phyloP scores from a whole-genome alignment of 2,329 filamentous ascomycete species.

The Colletotrichum liaoningense region DNA sequence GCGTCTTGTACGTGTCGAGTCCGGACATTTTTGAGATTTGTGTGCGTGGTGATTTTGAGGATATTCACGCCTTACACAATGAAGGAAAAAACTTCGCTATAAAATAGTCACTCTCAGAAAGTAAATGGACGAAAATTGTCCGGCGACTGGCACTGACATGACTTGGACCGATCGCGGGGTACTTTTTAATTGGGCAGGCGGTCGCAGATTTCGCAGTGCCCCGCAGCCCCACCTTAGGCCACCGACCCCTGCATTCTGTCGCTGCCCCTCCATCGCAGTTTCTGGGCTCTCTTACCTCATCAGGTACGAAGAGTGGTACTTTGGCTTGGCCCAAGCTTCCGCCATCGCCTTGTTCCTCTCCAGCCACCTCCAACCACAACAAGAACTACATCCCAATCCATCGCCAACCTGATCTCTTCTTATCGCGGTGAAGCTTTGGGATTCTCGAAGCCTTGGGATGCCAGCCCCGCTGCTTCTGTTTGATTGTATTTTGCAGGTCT shows the following conservation, averaged over 20 bases:
- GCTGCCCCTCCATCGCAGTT: not conserved
- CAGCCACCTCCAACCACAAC: constrained; percentile 28
- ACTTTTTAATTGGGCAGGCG: constrained; percentile 18
- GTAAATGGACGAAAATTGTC: not conserved
- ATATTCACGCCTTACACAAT: not conserved
- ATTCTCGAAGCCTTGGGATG: constrained; percentile 22
- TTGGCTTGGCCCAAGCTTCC: constrained; percentile 32
- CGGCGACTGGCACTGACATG: constrained; percentile 16
- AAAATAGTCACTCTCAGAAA: not conserved
- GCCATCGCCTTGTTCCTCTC: constrained; percentile 20
- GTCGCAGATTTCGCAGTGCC: constrained; percentile 4
- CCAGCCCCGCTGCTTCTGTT: not conserved
- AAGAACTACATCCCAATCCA: constrained; percentile 18
- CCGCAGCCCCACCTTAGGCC: constrained; percentile 3
- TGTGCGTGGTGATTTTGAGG: not conserved
- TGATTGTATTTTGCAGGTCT: not conserved
- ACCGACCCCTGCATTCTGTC: not conserved
- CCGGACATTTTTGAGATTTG: not conserved
- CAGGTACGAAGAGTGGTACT: constrained; percentile 8
- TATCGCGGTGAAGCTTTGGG: constrained; percentile 1
- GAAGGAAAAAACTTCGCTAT: not conserved
- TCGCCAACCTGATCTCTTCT: not conserved
- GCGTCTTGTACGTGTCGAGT: constrained; percentile 47
- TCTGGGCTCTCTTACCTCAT: constrained; percentile 17
- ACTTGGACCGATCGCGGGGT: constrained; percentile 23